Evolutionary conservation across 23 red algal species (phyloP), one percentile per base, ranked within the genome.

Genomic region (Pyropia yezoensis): DNA sequence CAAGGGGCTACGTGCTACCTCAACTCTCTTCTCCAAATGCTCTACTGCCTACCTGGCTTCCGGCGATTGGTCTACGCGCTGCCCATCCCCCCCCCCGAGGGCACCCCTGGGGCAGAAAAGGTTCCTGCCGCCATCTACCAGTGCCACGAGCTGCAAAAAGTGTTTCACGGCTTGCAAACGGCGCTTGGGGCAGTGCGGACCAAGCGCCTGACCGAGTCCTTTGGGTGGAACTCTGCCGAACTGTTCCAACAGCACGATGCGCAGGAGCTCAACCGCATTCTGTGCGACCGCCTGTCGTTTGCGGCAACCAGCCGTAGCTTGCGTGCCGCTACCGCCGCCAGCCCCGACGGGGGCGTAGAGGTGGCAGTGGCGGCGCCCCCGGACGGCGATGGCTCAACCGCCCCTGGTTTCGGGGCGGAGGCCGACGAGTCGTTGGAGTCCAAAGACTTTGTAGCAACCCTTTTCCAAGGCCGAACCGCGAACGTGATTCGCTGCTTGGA

Each of bases 1-100:
- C 91, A 97, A 57, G 93, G 93, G 17, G 93, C 93, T 14, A 97
- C 93, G 5, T 97, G 93, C 66, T 97, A 97, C 77, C 84, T 97
- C 85, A 97, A 97, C 78, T 97, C 93, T 16, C 74, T 97, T 18
- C 23, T 97, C 11, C 93, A 97, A 65, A 97, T 85, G 33, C 71
- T 97, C 59, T 97, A 84, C 59, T 80, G 71, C 73, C 67, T 97
- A 15, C 82, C 85, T 49, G 83, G 71, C 14, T 97, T 97, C 65
- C 78, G 93, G 51, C 71, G 83, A 20, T 80, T 80, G n/a, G 93
- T 97, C 3, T 97, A 97, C 66, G 66, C 63, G 28, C 75, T 97
- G 93, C 87, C 93, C 6, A 34, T 97, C 61, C 82, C 93, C 21
- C 59, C 71, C 47, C 55, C 67, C 17, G 87, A 91, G 11, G 17